A percentile compares a stretch with the other conserved stretches of the same genome.
Conservation (phyloP, 352 stramenopile species). For the Thalassiosira livingstoniorum region DNA sequence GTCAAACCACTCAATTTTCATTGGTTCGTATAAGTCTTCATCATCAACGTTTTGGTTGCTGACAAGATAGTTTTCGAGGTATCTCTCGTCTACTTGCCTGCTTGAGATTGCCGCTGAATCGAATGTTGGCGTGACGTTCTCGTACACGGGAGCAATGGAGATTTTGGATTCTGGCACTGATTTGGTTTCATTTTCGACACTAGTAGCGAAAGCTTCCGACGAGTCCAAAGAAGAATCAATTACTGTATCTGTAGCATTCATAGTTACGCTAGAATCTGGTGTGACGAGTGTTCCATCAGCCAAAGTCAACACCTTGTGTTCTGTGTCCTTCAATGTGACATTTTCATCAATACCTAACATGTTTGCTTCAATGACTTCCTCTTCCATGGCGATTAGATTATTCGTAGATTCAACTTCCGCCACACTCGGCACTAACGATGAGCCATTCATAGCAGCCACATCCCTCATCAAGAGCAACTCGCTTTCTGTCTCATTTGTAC, state of each 20-base stretch:
- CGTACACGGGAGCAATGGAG: too few relatives aligned
- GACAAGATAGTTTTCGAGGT: too few relatives aligned
- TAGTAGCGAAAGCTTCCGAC: too few relatives aligned
- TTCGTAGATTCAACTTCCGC: constrained; percentile 35
- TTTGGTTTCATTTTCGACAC: too few relatives aligned
- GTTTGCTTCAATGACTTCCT: neutral
- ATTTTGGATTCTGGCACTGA: too few relatives aligned
- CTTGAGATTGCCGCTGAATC: too few relatives aligned
- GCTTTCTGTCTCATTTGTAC: constrained; percentile 31
- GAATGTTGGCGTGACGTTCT: too few relatives aligned
- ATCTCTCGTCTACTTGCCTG: too few relatives aligned
- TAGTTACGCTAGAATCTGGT: constrained; percentile 28
- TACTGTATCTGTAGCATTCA: constrained; percentile 20
- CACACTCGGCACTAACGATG: constrained; percentile 39
- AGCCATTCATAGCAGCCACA: constrained; percentile 23
- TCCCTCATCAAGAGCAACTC: constrained; percentile 43
- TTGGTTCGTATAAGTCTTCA: constrained; percentile 36
- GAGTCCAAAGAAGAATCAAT: too few relatives aligned
- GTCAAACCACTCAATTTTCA: constrained; percentile 71
- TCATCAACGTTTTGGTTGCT: too few relatives aligned
- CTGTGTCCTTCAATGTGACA: neutral
- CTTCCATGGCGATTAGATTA: constrained; percentile 10
- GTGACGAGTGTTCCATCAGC: constrained; percentile 50
- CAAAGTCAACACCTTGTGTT: constrained; percentile 66
- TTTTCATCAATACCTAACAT: neutral